These are phyloP conservation scores for Postia placenta DNA, from an alignment of 768 basidiomycete species.

Conservation along the genomic window DNA sequence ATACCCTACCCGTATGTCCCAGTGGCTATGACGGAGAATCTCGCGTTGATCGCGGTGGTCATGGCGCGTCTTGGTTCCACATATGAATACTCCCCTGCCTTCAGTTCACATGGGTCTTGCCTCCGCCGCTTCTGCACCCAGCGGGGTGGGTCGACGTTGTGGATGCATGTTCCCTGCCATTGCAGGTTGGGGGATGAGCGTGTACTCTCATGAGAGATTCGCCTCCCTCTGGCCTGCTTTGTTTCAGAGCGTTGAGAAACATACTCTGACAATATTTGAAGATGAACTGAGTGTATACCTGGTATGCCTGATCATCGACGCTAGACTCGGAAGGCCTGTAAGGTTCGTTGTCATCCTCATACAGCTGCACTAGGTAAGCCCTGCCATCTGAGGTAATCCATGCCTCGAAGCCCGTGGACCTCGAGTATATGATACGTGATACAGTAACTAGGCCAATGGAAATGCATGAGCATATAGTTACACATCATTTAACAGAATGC, in stretches of 20 bases:
- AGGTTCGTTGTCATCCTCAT: conserved; percentile 30
- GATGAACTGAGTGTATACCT: conserved; percentile 7
- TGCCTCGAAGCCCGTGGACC: conserved; percentile 57
- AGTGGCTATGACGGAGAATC: conserved; percentile 78
- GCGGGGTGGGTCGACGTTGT: conserved; percentile 64
- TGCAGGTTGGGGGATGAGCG: conserved; percentile 1
- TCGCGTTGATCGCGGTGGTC: conserved; percentile 62
- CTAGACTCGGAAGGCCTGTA: conserved; percentile 14
- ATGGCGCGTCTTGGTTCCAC: conserved; percentile 63
- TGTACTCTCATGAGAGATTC: conserved; percentile 9
- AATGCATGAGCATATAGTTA: background rate
- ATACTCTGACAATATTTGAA: no score
- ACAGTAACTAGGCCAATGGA: conserved; percentile 46
- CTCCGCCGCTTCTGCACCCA: conserved; percentile 76
- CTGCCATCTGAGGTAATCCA: conserved; percentile 87
- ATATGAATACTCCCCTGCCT: conserved; percentile 34
- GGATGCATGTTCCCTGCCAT: conserved; percentile 80
- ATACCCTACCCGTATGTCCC: conserved; percentile 69
- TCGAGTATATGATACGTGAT: conserved; percentile 53
- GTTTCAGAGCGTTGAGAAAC: background rate
- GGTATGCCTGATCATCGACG: conserved; percentile 11
- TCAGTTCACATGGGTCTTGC: conserved; percentile 41
- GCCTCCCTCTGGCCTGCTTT: background rate
- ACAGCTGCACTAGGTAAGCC: conserved; percentile 70
- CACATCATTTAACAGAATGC: background rate